Percentiles rank a stretch among this genome's conserved stretches.
phyloP scores from a whole-genome alignment of 768 basidiomycete species.

The Leccinum imitatum region DNA sequence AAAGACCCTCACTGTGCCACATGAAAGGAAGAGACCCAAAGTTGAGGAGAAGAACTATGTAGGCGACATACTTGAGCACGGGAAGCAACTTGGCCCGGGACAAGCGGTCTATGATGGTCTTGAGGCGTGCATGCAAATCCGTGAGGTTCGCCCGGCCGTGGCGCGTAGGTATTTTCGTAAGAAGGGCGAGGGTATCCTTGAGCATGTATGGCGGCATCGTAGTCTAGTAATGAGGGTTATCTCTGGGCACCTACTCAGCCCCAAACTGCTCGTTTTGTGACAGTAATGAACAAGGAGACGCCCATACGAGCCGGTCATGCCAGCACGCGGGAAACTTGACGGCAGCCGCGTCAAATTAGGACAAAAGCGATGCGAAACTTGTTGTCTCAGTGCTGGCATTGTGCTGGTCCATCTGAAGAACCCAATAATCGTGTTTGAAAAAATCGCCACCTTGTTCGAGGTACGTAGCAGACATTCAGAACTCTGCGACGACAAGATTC shows the following conservation, averaged over 20 bases:
- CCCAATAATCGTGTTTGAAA: no score
- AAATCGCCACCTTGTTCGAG: no score
- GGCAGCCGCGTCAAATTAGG: background rate
- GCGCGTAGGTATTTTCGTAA: conserved; percentile 18
- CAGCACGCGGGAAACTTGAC: background rate
- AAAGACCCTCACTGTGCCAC: conserved; percentile 61
- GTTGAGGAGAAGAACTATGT: conserved; percentile 57
- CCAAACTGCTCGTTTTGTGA: background rate
- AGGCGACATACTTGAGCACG: conserved; percentile 20
- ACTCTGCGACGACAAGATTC: no score
- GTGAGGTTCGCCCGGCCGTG: background rate
- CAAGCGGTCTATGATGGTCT: conserved; percentile 1
- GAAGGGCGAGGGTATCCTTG: conserved; percentile 1
- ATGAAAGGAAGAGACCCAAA: conserved; percentile 58
- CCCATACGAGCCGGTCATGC: no score
- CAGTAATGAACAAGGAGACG: background rate
- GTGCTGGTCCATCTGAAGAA: no score
- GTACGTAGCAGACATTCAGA: no score
- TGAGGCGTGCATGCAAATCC: conserved; percentile 7
- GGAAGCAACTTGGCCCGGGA: conserved; percentile 8
- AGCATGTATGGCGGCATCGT: conserved; percentile 13
- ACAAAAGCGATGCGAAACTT: background rate
- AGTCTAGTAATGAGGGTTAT: background rate
- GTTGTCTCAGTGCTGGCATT: no score
- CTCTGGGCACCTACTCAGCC: background rate